Percentiles rank a stretch among this genome's conserved stretches.
phyloP scores from a whole-genome alignment of 2,329 filamentous ascomycete genomes.

The Cladosporium halotolerans region DNA sequence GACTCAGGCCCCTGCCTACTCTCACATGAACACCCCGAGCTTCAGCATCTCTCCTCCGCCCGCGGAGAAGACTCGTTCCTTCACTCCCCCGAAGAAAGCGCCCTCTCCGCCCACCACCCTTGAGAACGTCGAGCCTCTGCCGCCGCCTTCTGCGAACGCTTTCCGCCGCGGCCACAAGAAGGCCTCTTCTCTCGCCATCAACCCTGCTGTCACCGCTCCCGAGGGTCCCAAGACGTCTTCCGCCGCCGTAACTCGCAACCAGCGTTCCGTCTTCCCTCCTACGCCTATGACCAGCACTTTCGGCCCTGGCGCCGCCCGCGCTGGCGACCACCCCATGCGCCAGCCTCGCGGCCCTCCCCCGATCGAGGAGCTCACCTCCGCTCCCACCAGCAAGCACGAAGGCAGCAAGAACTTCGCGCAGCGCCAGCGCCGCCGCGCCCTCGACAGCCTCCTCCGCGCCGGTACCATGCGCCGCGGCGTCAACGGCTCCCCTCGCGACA shows the following conservation, averaged over 20 bases:
- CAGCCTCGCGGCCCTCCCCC: constrained; percentile 89
- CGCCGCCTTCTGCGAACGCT: constrained; percentile 80
- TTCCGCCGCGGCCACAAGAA: constrained; percentile 95
- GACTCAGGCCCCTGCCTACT: constrained; percentile 17
- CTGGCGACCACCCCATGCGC: constrained; percentile 87
- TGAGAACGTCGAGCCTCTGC: constrained; percentile 65
- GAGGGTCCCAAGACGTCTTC: constrained; percentile 67
- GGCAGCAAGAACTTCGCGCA: constrained; percentile 96
- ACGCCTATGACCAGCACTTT: constrained; percentile 81
- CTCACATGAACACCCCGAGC: constrained; percentile 40
- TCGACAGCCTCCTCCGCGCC: constrained; percentile 85
- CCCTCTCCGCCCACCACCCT: constrained; percentile 54
- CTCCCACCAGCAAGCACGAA: constrained; percentile 87
- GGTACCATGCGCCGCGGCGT: constrained; percentile 74
- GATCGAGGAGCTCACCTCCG: constrained; percentile 81
- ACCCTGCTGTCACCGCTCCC: constrained; percentile 51
- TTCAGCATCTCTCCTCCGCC: constrained; percentile 77
- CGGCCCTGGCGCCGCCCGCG: constrained; percentile 84
- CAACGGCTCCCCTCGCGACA: constrained; percentile 59
- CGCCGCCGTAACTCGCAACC: constrained; percentile 41
- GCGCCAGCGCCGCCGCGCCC: constrained; percentile 83
- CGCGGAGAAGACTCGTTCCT: constrained; percentile 54
- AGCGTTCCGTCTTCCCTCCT: constrained; percentile 54
- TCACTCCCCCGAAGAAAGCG: constrained; percentile 55
- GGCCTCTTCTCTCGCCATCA: constrained; percentile 62